Conservation (phyloP, 208 protist genomes). For the Angomonas ambiguus region DNA sequence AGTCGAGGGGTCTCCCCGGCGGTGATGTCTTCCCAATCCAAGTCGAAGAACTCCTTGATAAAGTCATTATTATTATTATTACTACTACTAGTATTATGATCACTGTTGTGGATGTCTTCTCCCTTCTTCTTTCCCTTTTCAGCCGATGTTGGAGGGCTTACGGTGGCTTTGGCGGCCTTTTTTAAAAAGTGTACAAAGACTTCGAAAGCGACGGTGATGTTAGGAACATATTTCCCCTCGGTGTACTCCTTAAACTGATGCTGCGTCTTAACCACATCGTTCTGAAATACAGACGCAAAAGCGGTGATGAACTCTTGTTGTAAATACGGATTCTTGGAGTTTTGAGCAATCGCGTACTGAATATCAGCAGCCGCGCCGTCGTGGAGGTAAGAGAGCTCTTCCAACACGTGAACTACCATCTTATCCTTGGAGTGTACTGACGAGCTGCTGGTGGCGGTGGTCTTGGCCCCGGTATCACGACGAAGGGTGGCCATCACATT, state of each 20-base stretch:
- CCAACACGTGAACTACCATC: slow-evolving; percentile 40
- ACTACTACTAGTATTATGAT: background rate
- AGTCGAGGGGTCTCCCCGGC: slow-evolving; percentile 14
- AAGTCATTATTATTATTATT: too few relatives aligned
- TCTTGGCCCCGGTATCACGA: background rate
- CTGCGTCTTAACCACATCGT: slow-evolving; percentile 43
- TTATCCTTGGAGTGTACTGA: background rate
- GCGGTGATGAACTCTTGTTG: slow-evolving; percentile 75
- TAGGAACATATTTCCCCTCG: slow-evolving; percentile 80
- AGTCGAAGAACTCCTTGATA: background rate
- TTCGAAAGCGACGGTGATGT: slow-evolving; percentile 73
- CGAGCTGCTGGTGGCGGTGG: background rate
- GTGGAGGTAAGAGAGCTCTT: slow-evolving; percentile 57
- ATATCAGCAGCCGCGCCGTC: slow-evolving; percentile 80
- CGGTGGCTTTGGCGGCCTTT: slow-evolving; percentile 30
- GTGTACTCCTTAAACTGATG: slow-evolving; percentile 66
- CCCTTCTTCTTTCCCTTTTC: too few relatives aligned
- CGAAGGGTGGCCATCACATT: background rate
- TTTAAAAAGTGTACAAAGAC: slow-evolving; percentile 68
- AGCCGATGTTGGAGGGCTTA: too few relatives aligned
- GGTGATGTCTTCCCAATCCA: slow-evolving; percentile 8
- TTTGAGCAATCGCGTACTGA: slow-evolving; percentile 67
- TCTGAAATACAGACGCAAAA: slow-evolving; percentile 66
- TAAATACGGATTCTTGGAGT: slow-evolving; percentile 49
- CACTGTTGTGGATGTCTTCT: too few relatives aligned